phyloP scores from a whole-genome alignment of 768 basidiomycete genomes.

The Tephrocybe sp. region DNA sequence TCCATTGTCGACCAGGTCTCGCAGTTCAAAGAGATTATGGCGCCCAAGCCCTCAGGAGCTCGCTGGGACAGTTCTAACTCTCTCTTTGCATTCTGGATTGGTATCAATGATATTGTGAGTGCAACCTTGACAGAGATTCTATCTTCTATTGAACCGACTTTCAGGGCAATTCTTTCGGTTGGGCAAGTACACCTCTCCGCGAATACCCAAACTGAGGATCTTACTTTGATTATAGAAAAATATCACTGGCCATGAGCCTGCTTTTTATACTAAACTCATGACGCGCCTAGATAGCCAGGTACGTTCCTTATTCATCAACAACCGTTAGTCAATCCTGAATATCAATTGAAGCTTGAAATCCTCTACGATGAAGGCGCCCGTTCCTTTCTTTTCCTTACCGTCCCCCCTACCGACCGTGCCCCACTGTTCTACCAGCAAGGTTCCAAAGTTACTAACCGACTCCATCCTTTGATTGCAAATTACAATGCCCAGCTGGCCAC shows the following conservation, averaged over 20 bases:
- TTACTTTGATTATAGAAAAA: conserved; percentile 27
- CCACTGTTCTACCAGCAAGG: conserved; percentile 46
- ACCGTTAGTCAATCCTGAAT: background rate
- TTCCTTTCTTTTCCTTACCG: conserved; percentile 62
- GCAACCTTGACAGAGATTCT: too few species aligned
- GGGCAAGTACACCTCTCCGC: conserved; percentile 31
- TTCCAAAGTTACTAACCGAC: conserved; percentile 31
- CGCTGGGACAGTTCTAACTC: conserved; percentile 53
- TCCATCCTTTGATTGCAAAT: conserved; percentile 37
- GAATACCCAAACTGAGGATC: background rate
- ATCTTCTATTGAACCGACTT: too few species aligned
- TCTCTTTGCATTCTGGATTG: conserved; percentile 65
- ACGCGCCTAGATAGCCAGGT: conserved; percentile 33
- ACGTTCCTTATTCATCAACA: background rate
- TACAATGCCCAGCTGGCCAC: conserved; percentile 50
- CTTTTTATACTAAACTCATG: conserved; percentile 36
- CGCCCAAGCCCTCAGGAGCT: conserved; percentile 42
- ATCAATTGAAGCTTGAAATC: conserved; percentile 39
- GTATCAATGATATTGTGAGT: conserved; percentile 63
- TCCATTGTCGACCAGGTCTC: conserved; percentile 59
- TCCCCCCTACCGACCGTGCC: conserved; percentile 58
- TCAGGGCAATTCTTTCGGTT: conserved; percentile 49
- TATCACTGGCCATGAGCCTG: conserved; percentile 29
- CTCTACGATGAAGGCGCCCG: conserved; percentile 51
- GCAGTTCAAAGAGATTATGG: conserved; percentile 46